These are phyloP conservation scores for Poa annua DNA, from an alignment of 176 grass and related monocot genomes.

Conservation along the genomic window DNA sequence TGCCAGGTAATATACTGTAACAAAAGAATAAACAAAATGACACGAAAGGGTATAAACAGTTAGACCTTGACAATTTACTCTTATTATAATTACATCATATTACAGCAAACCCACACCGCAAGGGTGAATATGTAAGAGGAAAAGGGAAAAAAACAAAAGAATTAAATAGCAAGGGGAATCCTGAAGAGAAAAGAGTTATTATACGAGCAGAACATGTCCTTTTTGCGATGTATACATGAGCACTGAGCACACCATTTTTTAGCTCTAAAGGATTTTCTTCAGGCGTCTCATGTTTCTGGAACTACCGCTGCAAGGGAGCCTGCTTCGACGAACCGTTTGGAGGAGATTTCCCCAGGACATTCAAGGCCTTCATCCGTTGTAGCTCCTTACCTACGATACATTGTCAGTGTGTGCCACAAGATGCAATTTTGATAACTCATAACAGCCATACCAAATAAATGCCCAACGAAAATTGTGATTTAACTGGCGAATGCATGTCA, in stretches of 20 bases:
- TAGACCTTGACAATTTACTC: not conserved
- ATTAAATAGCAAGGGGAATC: not conserved
- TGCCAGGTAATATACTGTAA: not conserved
- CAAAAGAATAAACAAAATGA: not conserved
- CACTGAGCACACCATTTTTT: not conserved
- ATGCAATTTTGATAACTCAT: not conserved
- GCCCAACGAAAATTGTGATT: not conserved
- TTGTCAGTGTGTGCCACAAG: not conserved
- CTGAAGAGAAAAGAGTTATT: not conserved
- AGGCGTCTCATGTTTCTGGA: conserved; percentile 9
- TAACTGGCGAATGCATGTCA: not conserved
- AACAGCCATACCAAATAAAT: not conserved
- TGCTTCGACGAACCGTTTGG: conserved; percentile 48
- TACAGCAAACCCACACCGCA: conserved; percentile 25
- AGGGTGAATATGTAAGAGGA: no score
- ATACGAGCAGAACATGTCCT: conserved; percentile 2
- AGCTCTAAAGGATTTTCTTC: not conserved
- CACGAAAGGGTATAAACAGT: not conserved
- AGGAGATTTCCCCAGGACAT: conserved; percentile 70
- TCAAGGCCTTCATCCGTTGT: conserved; percentile 74
- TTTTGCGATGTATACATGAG: conserved; percentile 34
- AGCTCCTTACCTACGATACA: conserved; percentile 63
- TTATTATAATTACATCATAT: conserved; percentile 38
- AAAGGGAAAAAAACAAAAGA: not conserved
- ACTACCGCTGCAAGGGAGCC: conserved; percentile 34